Percentiles rank a stretch among this genome's conserved stretches.
Evolutionary conservation across 495 filamentous ascomycete genomes (phyloP).

Genomic region (Ramalina intermedia): DNA sequence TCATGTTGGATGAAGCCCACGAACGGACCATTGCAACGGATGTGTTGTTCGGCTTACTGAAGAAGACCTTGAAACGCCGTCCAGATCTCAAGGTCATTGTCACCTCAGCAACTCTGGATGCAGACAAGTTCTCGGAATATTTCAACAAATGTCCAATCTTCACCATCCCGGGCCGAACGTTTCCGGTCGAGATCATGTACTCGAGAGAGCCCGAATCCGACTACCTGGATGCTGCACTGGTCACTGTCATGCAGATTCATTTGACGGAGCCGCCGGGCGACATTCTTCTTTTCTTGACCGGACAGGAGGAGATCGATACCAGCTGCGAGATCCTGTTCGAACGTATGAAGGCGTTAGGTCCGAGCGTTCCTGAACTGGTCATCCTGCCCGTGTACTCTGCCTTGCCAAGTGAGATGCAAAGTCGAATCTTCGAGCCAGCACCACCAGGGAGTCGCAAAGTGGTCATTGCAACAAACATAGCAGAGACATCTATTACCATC

Average conservation of each 20-base stretch:
- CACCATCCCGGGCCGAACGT: constrained; percentile 88
- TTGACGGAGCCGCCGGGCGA: constrained; percentile 81
- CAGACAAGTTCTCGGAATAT: constrained; percentile 92
- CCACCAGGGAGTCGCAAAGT: constrained; percentile 83
- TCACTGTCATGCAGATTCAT: constrained; percentile 97
- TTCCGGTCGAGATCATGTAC: constrained; percentile 89
- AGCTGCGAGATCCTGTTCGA: constrained; percentile 84
- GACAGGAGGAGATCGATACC: constrained; percentile 96
- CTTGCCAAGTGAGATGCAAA: constrained; percentile 86
- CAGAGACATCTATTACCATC: constrained; percentile 94
- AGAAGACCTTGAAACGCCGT: constrained; percentile 78
- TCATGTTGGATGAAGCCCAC: constrained; percentile 98
- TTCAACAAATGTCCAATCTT: constrained; percentile 93
- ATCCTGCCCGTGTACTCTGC: constrained; percentile 92
- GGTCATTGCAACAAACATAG: constrained; percentile 97
- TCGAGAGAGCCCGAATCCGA: constrained; percentile 87
- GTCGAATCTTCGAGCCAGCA: constrained; percentile 84
- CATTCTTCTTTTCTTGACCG: constrained; percentile 90
- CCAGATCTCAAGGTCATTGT: constrained; percentile 89
- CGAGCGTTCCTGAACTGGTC: constrained; percentile 78
- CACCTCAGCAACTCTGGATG: constrained; percentile 89
- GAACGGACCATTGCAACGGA: constrained; percentile 95
- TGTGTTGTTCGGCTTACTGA: constrained; percentile 83
- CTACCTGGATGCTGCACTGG: constrained; percentile 88
- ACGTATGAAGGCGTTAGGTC: constrained; percentile 89